Base-by-base conservation (phyloP, 2,329 filamentous ascomycete species). In the Drechslerella coelobrocha region DNA sequence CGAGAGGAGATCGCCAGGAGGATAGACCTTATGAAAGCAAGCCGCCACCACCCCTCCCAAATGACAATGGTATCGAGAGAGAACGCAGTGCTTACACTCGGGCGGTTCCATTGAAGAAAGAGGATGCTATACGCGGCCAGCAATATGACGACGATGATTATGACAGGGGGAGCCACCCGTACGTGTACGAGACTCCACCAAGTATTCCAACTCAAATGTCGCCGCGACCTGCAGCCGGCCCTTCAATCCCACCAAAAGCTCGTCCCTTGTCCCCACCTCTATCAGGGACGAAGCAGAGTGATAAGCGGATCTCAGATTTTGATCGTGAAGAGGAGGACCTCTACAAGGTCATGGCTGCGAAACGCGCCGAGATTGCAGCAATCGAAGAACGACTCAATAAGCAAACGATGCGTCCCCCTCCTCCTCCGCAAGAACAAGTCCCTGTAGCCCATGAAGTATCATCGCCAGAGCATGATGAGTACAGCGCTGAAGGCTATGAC, bases 241-340 rank as follows among this genome's bases (percentile, higher is more conserved):
- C 65, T 21, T 61, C 65, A 8, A 59, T 69, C 21, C 65, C 65
- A 48, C 51, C 65, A 2, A 69, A 69, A 41, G 34, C 51, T 4
- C 34, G 65, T n/a, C 57, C 65, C 4, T 26, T 63, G 21, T 61
- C 68, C 1, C 68, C 68, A 43, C 61, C 68, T 14, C 48, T 60
- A 7, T 50, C 66, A 14, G 52, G 60, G 4, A 14, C 27, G 10
- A 72, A 63, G 29, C 34, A 54, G 19, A 55, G 41, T 27, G 60
- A 63, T 23, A 72, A 65, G 24, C 53, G 61, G 23, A 65, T 63
- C n/a, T 72, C 68, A 9, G 68, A 72, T 19, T 65, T 72, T 29
- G 68, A 72, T 21, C 61, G 59, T 10, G 68, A 72, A 52, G 68
- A 72, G 21, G 68, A 72, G 31, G 68, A 72, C 14, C 54, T 72